Evolutionary conservation across 2,329 filamentous ascomycete genomes (phyloP), one percentile per base, ranked within the genome.

Genomic region (Hypoxylon sp.): DNA sequence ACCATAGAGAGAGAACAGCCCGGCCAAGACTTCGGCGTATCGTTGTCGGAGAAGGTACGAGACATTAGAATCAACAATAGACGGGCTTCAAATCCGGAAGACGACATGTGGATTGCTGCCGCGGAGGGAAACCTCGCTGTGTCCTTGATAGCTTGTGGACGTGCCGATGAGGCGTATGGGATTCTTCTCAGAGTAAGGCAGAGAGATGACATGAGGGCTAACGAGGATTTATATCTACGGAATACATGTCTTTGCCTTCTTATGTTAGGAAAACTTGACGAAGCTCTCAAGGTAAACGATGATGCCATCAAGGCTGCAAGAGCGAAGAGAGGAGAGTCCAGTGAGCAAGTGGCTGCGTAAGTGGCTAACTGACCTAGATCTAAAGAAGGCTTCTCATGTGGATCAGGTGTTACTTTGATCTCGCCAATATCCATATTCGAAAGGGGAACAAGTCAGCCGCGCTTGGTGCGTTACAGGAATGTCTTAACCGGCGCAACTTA

Each of bases 121-220:
- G 54, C 54, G 13, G 54, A 56, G 10, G 54, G 54, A 17, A 56
- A 56, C 22, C 54, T 56, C 8, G 54, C 54, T 2, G 54, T 56
- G 6, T 56, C 54, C n/a, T 17, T 56, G 10, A 46, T 56, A 37
- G 25, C n/a, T 14, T 46, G 37, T 33, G 54, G 54, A 4, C 25
- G 54, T 22, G 27, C 35, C 4, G 13, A 3, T 33, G 54, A 56
- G 27, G 54, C 37, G 8, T 56, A 33, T 6, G 37, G 33, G n/a
- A 56, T 56, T 33, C 6, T 56, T 2, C 27, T 33, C 20, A n/a
- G 40, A 2, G 4, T 56, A 3, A 46, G 25, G 7, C 54, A 22
- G 27, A 46, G 37, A 56, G 54, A 56, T 46, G 54, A 56, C 11
- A 56, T 56, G 54, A 44, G 46, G 20, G n/a, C 37, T 2, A 56